These are phyloP conservation scores for Henckelia pumila DNA, from an alignment of 257 asterid genomes.

Conservation along the genomic window DNA sequence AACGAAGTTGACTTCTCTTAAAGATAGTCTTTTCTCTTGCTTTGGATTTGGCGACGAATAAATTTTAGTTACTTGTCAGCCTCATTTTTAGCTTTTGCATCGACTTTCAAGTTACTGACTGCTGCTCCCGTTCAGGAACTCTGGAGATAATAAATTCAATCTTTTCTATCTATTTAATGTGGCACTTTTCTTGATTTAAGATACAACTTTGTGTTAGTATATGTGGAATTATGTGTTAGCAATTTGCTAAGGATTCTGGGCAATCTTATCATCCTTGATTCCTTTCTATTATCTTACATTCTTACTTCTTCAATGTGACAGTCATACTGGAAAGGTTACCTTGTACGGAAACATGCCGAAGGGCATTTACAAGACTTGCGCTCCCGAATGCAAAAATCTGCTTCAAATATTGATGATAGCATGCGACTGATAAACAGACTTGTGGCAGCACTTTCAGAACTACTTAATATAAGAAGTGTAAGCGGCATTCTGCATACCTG, in stretches of 20 bases:
- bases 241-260: neutral
- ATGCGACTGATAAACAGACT: slow-evolving; percentile 87
- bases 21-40: too few relatives aligned
- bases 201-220: neutral
- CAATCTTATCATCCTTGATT: slow-evolving; percentile 3
- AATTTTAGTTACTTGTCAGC: too few relatives aligned
- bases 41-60: too few relatives aligned
- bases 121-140: too few relatives aligned
- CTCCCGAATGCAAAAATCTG: slow-evolving; percentile 75
- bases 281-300: slow-evolving; percentile 12
- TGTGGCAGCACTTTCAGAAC: slow-evolving; percentile 78
- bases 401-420: slow-evolving; percentile 81
- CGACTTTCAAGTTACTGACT: too few relatives aligned
- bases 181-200: neutral
- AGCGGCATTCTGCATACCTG: slow-evolving; percentile 85
- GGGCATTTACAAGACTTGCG: slow-evolving; percentile 68
- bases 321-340: slow-evolving; percentile 90
- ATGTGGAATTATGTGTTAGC: slow-evolving; percentile 9
- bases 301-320: slow-evolving; percentile 29
- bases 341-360: slow-evolving; percentile 67
- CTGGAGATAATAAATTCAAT: neutral
- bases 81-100: too few relatives aligned
- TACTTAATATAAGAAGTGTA: slow-evolving; percentile 72
- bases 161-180: neutral
- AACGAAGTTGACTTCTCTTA: too few relatives aligned